phyloP scores from a whole-genome alignment of 1,284 basidiomycete genomes.

The Marasmius fiardii region DNA sequence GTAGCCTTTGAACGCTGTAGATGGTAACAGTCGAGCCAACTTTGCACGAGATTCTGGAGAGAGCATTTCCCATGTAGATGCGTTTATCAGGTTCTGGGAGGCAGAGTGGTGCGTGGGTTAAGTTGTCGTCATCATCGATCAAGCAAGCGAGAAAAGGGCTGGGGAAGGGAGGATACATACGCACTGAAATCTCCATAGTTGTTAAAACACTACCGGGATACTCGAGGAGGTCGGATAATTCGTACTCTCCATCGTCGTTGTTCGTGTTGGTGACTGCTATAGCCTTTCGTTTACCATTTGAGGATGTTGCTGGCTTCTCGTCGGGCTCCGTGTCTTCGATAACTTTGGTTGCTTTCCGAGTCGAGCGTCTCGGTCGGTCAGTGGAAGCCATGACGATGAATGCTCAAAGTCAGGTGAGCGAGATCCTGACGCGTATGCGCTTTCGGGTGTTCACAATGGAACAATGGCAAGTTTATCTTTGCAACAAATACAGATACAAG shows the following conservation, averaged over 20 bases:
- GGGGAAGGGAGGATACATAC: constrained; percentile 22
- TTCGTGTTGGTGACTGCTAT: constrained; percentile 20
- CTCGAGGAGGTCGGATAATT: constrained; percentile 36
- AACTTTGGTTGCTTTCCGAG: constrained; percentile 2
- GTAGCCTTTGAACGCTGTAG: constrained; percentile 44
- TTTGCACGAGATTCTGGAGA: constrained; percentile 38
- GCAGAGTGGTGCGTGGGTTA: neutral
- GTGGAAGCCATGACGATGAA: neutral
- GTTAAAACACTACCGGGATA: constrained; percentile 50
- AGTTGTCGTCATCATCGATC: too few species aligned
- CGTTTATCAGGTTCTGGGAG: constrained; percentile 49
- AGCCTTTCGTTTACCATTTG: constrained; percentile 28
- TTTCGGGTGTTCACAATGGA: neutral
- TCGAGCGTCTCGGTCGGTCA: constrained; percentile 7
- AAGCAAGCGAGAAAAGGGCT: constrained; percentile 8
- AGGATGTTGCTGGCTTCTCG: neutral
- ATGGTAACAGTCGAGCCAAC: constrained; percentile 44
- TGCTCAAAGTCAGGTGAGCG: neutral
- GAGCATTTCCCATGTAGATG: constrained; percentile 44
- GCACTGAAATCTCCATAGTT: constrained; percentile 47
- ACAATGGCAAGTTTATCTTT: neutral
- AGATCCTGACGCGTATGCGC: too few species aligned
- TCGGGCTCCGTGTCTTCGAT: neutral
- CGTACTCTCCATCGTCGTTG: neutral
- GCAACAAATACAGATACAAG: neutral